A percentile compares a stretch with the other conserved stretches of the same genome.
These are phyloP conservation scores for Aspergillus oerlinghausenensis DNA, from an alignment of 2,329 filamentous ascomycete species.

Conservation along the genomic window DNA sequence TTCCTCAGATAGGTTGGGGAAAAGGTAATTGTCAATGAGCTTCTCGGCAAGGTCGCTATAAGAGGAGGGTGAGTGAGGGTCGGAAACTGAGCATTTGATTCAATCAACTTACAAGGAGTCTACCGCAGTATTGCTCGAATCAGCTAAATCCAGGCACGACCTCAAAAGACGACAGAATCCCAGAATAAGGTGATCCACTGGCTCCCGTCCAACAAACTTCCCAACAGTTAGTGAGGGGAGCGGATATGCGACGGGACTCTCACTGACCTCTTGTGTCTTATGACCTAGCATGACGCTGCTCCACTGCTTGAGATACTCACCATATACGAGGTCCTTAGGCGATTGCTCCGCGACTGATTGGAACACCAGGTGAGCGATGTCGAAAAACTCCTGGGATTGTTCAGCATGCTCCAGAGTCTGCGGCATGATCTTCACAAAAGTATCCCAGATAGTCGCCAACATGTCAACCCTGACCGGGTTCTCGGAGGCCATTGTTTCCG, in stretches of 20 bases:
- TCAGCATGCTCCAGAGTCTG: slow-evolving; percentile 32
- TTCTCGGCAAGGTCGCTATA: slow-evolving; percentile 43
- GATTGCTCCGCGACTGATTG: slow-evolving; percentile 38
- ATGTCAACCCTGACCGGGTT: slow-evolving; percentile 34
- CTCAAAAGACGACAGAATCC: slow-evolving; percentile 43
- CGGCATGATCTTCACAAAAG: slow-evolving; percentile 38
- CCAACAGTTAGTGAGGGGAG: slow-evolving; percentile 15
- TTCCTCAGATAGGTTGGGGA: slow-evolving; percentile 50
- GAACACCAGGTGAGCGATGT: slow-evolving; percentile 41
- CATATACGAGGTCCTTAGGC: slow-evolving; percentile 33
- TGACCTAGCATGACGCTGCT: slow-evolving; percentile 40
- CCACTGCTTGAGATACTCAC: slow-evolving; percentile 42
- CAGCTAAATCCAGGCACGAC: slow-evolving; percentile 38
- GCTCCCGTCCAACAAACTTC: slow-evolving; percentile 45
- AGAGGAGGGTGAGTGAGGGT: slow-evolving; percentile 1
- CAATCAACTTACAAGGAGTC: slow-evolving; percentile 29
- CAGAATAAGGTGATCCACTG: slow-evolving; percentile 39
- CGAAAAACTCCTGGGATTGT: slow-evolving; percentile 45
- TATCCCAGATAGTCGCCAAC: slow-evolving; percentile 43
- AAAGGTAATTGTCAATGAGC: slow-evolving; percentile 62
- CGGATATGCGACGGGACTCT: background rate
- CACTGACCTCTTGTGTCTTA: slow-evolving; percentile 38
- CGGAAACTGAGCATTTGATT: background rate
- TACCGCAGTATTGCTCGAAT: slow-evolving; percentile 26
- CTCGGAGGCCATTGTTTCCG: slow-evolving; percentile 14